Evolutionary conservation across 1,284 basidiomycete species (phyloP), one percentile per base, ranked within the genome.

Genomic region (Entoloma clypeatum): DNA sequence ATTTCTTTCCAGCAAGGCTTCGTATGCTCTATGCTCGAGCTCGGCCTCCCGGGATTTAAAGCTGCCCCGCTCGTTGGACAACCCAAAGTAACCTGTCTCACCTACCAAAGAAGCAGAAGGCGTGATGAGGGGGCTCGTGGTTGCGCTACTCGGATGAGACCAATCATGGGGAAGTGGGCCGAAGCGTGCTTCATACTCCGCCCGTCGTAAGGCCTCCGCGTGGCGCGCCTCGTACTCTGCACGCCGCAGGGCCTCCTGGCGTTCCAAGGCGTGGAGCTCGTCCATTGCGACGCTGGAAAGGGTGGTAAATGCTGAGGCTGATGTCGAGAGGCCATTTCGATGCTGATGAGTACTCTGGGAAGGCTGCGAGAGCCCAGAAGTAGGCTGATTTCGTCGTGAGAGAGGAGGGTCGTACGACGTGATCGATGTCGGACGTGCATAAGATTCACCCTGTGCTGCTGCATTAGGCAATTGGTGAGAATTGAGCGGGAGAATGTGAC

Each of bases 211-310:
- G 3, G 85, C 86, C 48, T 89, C 88, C 32, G 79, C 76, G 53
- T 87, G 88, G 7, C 81, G 75, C 10, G 86, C 75, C 57, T 92
- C 89, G 63, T 86, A 94, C 57, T 92, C 86, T 5, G 88, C 90
- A 26, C 91, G 74, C 17, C 92, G 75, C 31, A 83, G 62, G 1
- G 89, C 86, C 60, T 94, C 91, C 50, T 83, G 75, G 26, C 81
- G 81, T 62, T 94, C 92, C n/a, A 94, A 76, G 50, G 81, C 79
- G 55, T 86, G 84, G 0, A 94, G 75, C 61, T 93, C 88, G 43
- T 90, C 88, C 62, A 92, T 86, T 2, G 91, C 90, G 26, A 90
- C 75, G 14, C 76, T 81, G 7, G 87, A 90, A 18, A 93, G 67
- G 0, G 89, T 78, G 11, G 75, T 75, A 52, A 86, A 82, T 1